Percentiles rank a stretch among this genome's conserved stretches.
phyloP scores from a whole-genome alignment of 1,284 basidiomycete species.

The Coniferiporia sulphurascens region DNA sequence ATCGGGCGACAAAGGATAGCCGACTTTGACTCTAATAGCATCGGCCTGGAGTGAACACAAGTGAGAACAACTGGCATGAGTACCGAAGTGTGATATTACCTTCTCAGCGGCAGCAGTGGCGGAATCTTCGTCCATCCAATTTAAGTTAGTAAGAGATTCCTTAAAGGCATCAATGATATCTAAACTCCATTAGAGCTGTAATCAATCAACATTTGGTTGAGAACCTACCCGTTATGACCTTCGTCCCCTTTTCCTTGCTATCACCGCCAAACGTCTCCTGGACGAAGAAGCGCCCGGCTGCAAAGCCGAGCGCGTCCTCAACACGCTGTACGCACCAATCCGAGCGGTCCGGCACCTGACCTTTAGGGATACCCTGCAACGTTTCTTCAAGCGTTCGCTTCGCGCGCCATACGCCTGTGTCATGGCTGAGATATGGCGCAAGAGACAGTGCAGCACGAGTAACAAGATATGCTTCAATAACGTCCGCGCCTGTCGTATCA shows the following conservation, averaged over 20 bases:
- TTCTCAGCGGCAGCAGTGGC: slow-evolving; percentile 83
- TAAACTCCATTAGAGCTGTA: slow-evolving; percentile 22
- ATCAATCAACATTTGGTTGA: neutral
- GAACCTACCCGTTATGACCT: slow-evolving; percentile 70
- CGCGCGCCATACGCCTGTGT: slow-evolving; percentile 73
- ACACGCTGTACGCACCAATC: slow-evolving; percentile 69
- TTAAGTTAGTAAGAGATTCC: slow-evolving; percentile 65
- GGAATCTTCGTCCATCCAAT: slow-evolving; percentile 92
- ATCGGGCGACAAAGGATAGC: slow-evolving; percentile 84
- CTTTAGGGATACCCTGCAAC: slow-evolving; percentile 82
- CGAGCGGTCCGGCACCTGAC: slow-evolving; percentile 76
- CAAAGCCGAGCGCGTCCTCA: slow-evolving; percentile 67
- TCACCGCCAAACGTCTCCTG: slow-evolving; percentile 82
- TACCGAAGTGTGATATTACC: slow-evolving; percentile 31
- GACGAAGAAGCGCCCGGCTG: slow-evolving; percentile 79
- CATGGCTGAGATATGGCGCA: slow-evolving; percentile 65
- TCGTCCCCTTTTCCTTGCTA: slow-evolving; percentile 76
- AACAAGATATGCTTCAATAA: slow-evolving; percentile 85
- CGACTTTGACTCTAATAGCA: slow-evolving; percentile 79
- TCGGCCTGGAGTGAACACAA: slow-evolving; percentile 48
- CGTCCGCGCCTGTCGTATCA: slow-evolving; percentile 60
- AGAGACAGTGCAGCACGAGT: slow-evolving; percentile 62
- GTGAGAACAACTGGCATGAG: neutral
- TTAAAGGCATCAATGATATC: slow-evolving; percentile 87
- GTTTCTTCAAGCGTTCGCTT: slow-evolving; percentile 65